Percentiles rank a stretch among this genome's conserved stretches.
Evolutionary conservation across 108 stramenopile genomes (phyloP).

Genomic region (Chaetoceros tenuissimus): DNA sequence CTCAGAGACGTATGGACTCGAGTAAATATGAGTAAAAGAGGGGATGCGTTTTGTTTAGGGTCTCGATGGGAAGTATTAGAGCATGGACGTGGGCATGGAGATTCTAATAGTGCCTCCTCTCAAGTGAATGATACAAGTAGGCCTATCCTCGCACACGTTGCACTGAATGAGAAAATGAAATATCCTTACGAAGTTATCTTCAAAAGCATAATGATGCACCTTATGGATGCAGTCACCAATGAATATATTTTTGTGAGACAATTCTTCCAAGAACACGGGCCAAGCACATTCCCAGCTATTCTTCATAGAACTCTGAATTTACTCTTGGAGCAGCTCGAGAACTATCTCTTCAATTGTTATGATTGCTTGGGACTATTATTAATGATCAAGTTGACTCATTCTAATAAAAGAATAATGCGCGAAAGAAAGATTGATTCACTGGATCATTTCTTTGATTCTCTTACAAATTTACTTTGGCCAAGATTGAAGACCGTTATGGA

Average conservation of each 20-base stretch:
- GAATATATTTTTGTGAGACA: constrained; percentile 93
- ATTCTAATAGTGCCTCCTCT: constrained; percentile 8
- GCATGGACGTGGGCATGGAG: too few species aligned
- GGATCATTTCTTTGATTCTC: constrained; percentile 88
- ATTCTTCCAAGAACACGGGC: constrained; percentile 78
- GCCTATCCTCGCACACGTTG: constrained; percentile 91
- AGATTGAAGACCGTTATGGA: constrained; percentile 93
- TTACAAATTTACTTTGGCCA: constrained; percentile 93
- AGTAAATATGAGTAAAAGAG: constrained; percentile 88
- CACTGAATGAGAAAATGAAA: constrained; percentile 60
- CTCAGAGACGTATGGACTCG: constrained; percentile 80
- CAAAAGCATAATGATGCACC: constrained; percentile 87
- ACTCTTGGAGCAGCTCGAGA: constrained; percentile 93
- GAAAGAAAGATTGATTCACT: constrained; percentile 78
- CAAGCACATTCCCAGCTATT: constrained; percentile 80
- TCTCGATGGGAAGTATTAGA: constrained; percentile 52
- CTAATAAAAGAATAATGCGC: constrained; percentile 83
- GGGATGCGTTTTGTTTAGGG: constrained; percentile 87
- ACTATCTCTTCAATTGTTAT: constrained; percentile 91
- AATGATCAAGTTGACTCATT: constrained; percentile 95
- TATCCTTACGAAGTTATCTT: constrained; percentile 95
- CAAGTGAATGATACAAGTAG: too few species aligned
- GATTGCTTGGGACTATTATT: constrained; percentile 93
- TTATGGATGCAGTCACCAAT: constrained; percentile 94
- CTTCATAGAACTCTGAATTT: constrained; percentile 80